Evolutionary conservation across 805 yeast genomes (phyloP).

Genomic region (Isabelozyma gotoi): DNA sequence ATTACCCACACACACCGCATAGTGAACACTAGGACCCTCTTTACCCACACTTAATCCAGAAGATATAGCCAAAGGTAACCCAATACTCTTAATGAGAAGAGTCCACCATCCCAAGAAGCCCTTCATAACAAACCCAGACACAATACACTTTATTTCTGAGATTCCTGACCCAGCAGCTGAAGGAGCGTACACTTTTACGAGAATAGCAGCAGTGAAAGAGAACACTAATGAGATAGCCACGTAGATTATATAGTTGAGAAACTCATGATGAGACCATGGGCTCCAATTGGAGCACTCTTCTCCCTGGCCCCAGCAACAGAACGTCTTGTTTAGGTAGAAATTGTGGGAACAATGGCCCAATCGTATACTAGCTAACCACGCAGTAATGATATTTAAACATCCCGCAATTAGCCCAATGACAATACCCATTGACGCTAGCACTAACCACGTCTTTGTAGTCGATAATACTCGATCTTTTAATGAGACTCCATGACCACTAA

Average conservation of each 20-base stretch:
- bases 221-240: conserved; percentile 58
- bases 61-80: conserved; percentile 87
- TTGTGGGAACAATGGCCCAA: conserved; percentile 73
- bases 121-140: conserved; percentile 80
- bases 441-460: conserved; percentile 64
- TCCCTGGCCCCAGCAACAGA: conserved; percentile 76
- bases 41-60: conserved; percentile 94
- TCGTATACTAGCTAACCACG: conserved; percentile 78
- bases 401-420: conserved; percentile 84
- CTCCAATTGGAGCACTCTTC: conserved; percentile 68
- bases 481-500: conserved; percentile 10
- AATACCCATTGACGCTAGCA: conserved; percentile 72
- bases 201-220: conserved; percentile 61
- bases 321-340: conserved; percentile 67
- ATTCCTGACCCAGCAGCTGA: conserved; percentile 97
- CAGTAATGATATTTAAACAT: conserved; percentile 74
- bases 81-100: conserved; percentile 69
- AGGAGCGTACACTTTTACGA: conserved; percentile 76
- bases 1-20: conserved; percentile 95
- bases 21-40: conserved; percentile 98
- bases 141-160: conserved; percentile 92
- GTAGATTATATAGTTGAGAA: conserved; percentile 57
- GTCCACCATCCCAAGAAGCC: conserved; percentile 78
- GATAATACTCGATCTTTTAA: conserved; percentile 26
- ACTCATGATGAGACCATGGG: conserved; percentile 51